Conservation (phyloP, 2,329 filamentous ascomycete species). For the Alternaria metachromatica region DNA sequence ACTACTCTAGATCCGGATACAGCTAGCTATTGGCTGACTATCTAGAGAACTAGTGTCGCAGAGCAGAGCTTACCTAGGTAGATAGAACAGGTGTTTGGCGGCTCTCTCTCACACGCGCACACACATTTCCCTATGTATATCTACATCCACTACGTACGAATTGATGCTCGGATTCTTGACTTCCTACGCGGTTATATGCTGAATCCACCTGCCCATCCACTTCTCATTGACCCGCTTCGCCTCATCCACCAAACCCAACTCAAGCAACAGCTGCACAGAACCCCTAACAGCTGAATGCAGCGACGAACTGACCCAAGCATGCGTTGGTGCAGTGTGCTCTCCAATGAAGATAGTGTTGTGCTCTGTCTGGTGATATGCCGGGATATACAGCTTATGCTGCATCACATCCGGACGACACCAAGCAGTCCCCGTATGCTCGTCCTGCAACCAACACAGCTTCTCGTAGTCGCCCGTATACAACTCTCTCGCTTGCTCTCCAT, state of each 20-base stretch:
- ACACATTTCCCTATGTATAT: neutral
- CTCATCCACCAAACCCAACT: neutral
- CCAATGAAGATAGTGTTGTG: neutral
- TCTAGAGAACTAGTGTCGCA: neutral
- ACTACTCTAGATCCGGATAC: neutral
- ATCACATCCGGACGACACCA: neutral
- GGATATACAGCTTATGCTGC: neutral
- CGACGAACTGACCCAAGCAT: slow-evolving; percentile 2
- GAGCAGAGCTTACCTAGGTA: neutral
- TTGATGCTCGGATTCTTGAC: neutral
- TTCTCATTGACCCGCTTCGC: neutral
- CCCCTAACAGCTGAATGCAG: neutral
- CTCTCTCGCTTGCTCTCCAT: neutral
- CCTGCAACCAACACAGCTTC: neutral
- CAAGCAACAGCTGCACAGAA: slow-evolving; percentile 1
- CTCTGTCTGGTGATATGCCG: neutral
- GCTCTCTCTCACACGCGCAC: neutral
- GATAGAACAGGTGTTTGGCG: neutral
- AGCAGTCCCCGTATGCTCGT: neutral
- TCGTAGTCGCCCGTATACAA: neutral
- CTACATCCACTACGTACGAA: neutral
- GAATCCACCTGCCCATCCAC: slow-evolving; percentile 1
- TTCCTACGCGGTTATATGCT: neutral
- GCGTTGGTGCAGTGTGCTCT: neutral
- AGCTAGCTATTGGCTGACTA: neutral